Base-by-base conservation (phyloP, 2,329 filamentous ascomycete genomes). In the Endothia cerciana region DNA sequence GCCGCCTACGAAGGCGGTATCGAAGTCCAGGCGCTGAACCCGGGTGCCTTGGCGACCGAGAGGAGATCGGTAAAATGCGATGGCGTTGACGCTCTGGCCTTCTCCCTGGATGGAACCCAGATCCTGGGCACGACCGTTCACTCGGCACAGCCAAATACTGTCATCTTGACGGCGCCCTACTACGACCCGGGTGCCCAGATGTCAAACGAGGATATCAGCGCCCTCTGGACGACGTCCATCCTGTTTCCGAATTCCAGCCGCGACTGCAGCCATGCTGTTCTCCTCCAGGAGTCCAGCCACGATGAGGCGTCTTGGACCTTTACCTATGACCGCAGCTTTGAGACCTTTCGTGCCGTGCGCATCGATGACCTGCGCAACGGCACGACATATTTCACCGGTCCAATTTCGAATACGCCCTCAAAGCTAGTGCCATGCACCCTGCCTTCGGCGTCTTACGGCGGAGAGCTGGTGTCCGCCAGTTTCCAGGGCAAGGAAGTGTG, bases 1-100 rank as follows among this genome's bases (percentile, higher is more conserved):
- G 90, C 92, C 19, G 93, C 93, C 8, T 96, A 94, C 76, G 89
- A 93, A 73, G 91, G 91, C 64, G 92, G 91, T n/a, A 94, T 97
- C 69, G 93, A 97, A 76, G 91, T 97, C 0, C 89, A 91, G 36
- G 91, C 92, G 5, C 80, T 97, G 47, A 87, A 86, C 58, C 82
- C 89, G 2, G 85, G 83, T 62, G 87, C 87, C 33, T 73, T 89
- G 36, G 77, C 85, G 15, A 91, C 87, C 0, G 90, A 93, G 70
- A 85, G 90, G 72, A 84, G 92, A 70, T 87, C 91, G 13, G 91
- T 94, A 65, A 92, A 93, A 73, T 94, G 91, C 73, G 89, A 91
- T 73, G 85, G 85, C 1, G 90, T 94, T 4, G 91, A 94, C 73
- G 82, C 87, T 2, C 78, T 95, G 58, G 84, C 87, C 3, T 95